These are phyloP conservation scores for Auriscalpium orientale DNA, from an alignment of 768 basidiomycete species.

Conservation along the genomic window DNA sequence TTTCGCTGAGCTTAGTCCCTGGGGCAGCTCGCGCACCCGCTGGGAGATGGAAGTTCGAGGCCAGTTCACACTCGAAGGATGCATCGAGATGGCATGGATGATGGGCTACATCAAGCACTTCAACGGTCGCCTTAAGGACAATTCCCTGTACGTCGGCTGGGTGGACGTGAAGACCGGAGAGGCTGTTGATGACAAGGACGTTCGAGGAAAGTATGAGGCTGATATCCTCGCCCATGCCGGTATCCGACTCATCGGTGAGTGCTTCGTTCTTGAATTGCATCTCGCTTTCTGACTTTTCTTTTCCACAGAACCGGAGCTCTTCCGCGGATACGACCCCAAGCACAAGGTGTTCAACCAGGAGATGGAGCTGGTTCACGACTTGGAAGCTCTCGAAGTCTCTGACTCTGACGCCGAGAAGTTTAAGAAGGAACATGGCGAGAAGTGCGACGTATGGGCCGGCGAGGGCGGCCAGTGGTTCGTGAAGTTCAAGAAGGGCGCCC, in stretches of 20 bases:
- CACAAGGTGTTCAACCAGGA: conserved; percentile 98
- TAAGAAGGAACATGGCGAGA: conserved; percentile 94
- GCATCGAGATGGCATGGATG: conserved; percentile 99
- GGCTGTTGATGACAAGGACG: conserved; percentile 97
- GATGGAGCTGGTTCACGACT: conserved; percentile 90
- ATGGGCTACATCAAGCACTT: conserved; percentile 99
- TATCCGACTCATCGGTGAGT: conserved; percentile 86
- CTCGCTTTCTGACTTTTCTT: background rate
- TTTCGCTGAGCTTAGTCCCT: conserved; percentile 95
- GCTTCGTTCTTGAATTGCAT: background rate
- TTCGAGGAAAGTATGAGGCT: conserved; percentile 88
- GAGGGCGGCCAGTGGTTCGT: conserved; percentile 95
- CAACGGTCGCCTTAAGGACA: conserved; percentile 91
- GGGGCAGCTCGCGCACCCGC: conserved; percentile 95
- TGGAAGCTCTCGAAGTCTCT: conserved; percentile 92
- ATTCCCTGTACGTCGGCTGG: conserved; percentile 94
- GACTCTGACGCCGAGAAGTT: conserved; percentile 89
- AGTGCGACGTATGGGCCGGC: conserved; percentile 90
- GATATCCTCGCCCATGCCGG: conserved; percentile 88
- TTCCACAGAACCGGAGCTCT: conserved; percentile 85
- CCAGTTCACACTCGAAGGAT: conserved; percentile 95
- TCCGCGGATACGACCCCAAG: conserved; percentile 96
- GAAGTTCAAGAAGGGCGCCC: conserved; percentile 97
- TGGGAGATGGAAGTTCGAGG: conserved; percentile 99
- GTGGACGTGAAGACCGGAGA: conserved; percentile 90